These are phyloP conservation scores for Solanum lignicaule DNA, from an alignment of 257 asterid genomes.

Conservation along the genomic window DNA sequence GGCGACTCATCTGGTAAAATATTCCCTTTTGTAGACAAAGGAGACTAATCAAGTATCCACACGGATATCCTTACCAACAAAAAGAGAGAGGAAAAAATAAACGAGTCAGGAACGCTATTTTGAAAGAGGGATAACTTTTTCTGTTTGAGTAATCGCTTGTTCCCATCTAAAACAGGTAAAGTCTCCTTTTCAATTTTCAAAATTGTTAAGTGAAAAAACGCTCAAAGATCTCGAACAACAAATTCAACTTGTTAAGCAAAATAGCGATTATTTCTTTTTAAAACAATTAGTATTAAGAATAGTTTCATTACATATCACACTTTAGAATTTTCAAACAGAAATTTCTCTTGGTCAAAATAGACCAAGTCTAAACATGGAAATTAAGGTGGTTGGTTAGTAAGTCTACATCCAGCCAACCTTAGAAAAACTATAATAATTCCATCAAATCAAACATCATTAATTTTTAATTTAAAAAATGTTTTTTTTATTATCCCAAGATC, in stretches of 20 bases:
- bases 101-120: too few species aligned
- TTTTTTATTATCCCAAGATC: neutral
- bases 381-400: neutral
- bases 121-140: too few species aligned
- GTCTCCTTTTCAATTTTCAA: neutral
- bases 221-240: neutral
- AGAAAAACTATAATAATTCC: neutral
- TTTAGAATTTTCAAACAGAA: neutral
- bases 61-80: too few species aligned
- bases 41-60: too few species aligned
- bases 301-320: neutral
- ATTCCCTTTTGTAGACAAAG: too few species aligned
- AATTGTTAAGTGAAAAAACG: neutral
- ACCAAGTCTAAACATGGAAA: neutral
- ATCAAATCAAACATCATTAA: neutral
- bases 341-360: neutral
- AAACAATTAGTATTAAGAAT: too few species aligned
- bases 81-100: too few species aligned
- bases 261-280: neutral
- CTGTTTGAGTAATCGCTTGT: accelerated
- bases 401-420: neutral
- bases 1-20: too few species aligned
- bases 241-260: too few species aligned
- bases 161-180: neutral
- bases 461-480: neutral